Percentiles rank a stretch among this genome's conserved stretches.
Evolutionary conservation across 179 eudicot genomes (phyloP).

Genomic region (Sideroxylon spinosum): DNA sequence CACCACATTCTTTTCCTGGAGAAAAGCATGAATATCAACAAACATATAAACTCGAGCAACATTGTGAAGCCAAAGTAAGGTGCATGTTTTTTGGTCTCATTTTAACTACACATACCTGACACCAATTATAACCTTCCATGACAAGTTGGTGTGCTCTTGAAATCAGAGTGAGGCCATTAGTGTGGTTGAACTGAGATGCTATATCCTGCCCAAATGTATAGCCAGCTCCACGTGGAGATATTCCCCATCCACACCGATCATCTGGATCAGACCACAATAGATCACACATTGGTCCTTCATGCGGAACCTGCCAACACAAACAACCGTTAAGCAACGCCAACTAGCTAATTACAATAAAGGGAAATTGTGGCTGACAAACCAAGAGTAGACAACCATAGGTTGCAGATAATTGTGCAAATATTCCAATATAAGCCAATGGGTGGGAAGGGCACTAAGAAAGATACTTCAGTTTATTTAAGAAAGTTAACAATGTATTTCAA

Average conservation of each 20-base stretch:
- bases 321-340: neutral
- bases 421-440: neutral
- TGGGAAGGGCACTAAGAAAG: neutral
- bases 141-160: constrained; percentile 90
- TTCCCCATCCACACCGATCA: constrained; percentile 92
- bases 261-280: constrained; percentile 93
- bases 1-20: constrained; percentile 80
- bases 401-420: neutral
- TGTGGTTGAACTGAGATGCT: constrained; percentile 68
- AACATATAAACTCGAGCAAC: no score
- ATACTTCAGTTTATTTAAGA: no score
- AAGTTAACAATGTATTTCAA: neutral
- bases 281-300: constrained; percentile 93
- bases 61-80: no score
- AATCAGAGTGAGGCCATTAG: constrained; percentile 73
- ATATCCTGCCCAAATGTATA: constrained; percentile 84
- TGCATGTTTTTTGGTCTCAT: neutral
- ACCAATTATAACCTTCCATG: constrained; percentile 90
- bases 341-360: no score
- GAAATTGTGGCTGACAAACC: neutral
- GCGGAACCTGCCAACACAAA: constrained; percentile 53
- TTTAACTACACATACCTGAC: constrained; percentile 55
- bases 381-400: neutral
- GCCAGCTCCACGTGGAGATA: constrained; percentile 94
- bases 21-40: neutral